phyloP scores from a whole-genome alignment of 768 basidiomycete genomes.

The Tephrocybe sp. region DNA sequence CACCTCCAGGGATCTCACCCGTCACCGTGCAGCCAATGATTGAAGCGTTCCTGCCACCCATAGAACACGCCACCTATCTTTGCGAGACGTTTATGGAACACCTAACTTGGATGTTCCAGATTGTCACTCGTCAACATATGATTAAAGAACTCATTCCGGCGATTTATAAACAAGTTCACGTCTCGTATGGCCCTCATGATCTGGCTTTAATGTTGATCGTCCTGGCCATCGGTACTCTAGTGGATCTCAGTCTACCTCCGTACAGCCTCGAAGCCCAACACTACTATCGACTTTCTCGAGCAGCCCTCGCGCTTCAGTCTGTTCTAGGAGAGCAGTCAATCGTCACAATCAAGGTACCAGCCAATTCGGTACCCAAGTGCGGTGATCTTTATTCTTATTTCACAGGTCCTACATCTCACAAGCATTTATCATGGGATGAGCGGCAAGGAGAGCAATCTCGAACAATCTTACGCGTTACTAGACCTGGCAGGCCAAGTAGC shows the following conservation, averaged over 20 bases:
- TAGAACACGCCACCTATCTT: slow-evolving; percentile 39
- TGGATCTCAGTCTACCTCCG: slow-evolving; percentile 44
- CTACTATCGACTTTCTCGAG: slow-evolving; percentile 48
- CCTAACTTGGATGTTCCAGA: slow-evolving; percentile 50
- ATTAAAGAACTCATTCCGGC: slow-evolving; percentile 44
- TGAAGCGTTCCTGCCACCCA: slow-evolving; percentile 44
- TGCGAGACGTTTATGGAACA: slow-evolving; percentile 50
- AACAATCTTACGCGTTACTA: slow-evolving; percentile 44
- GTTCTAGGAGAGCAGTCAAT: slow-evolving; percentile 43
- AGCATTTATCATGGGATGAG: slow-evolving; percentile 56
- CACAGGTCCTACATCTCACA: slow-evolving; percentile 49
- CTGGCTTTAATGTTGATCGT: slow-evolving; percentile 47
- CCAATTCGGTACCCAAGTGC: no score
- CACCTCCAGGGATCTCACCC: slow-evolving; percentile 34
- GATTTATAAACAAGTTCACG: slow-evolving; percentile 39
- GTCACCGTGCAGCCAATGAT: slow-evolving; percentile 38
- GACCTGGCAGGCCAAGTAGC: slow-evolving; percentile 50
- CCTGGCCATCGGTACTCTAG: slow-evolving; percentile 46
- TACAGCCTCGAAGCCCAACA: slow-evolving; percentile 54
- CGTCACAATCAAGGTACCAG: slow-evolving; percentile 42
- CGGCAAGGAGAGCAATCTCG: slow-evolving; percentile 49
- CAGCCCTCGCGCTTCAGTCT: slow-evolving; percentile 45
- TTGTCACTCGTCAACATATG: slow-evolving; percentile 45
- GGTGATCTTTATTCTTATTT: no score
- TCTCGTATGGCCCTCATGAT: slow-evolving; percentile 47